These are phyloP conservation scores for Lycium barbarum DNA, from an alignment of 257 asterid genomes.

Conservation along the genomic window DNA sequence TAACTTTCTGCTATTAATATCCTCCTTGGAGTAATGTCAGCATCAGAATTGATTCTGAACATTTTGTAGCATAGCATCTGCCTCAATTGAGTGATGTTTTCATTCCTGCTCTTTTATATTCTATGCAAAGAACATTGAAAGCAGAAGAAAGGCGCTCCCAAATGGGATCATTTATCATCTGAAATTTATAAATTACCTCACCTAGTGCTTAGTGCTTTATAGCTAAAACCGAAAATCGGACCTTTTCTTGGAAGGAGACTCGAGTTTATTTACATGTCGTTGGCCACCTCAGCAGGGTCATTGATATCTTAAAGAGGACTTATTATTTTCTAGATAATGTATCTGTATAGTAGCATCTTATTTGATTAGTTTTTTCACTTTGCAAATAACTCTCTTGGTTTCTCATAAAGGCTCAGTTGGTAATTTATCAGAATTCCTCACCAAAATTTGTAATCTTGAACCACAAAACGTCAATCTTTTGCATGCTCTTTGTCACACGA, in stretches of 20 bases:
- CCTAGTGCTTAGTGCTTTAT: background rate
- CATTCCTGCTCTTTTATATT: background rate
- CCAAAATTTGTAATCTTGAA: background rate
- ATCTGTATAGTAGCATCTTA: background rate
- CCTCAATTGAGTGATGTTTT: background rate
- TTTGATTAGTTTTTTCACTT: background rate
- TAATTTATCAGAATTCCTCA: background rate
- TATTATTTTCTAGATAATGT: background rate
- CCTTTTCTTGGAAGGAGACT: background rate
- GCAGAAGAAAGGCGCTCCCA: background rate
- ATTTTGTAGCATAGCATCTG: constrained; percentile 19
- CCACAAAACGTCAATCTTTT: background rate
- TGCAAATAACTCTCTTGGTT: background rate
- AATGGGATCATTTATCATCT: background rate
- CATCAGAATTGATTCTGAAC: background rate
- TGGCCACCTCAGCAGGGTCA: background rate
- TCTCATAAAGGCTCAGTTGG: background rate
- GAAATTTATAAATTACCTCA: background rate
- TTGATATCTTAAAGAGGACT: background rate
- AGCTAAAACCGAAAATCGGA: background rate
- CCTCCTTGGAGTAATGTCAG: background rate
- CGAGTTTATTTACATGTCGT: background rate
- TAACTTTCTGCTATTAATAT: background rate
- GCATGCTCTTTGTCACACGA: background rate
- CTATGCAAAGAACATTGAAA: background rate